phyloP scores from a whole-genome alignment of 2,329 filamentous ascomycete genomes.

The Alternaria viburni region DNA sequence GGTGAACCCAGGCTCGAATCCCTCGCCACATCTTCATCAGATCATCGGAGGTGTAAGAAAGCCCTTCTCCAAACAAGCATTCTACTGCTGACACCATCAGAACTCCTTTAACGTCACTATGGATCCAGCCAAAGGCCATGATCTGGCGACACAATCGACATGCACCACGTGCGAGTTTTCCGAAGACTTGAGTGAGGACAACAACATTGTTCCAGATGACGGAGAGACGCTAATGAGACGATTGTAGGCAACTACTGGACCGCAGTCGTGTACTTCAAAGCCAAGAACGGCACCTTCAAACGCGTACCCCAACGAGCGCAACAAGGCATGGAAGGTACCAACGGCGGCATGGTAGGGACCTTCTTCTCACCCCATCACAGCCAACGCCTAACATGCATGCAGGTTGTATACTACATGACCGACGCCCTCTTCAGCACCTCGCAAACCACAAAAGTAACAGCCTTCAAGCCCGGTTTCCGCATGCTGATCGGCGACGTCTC shows the following conservation, averaged over 20 bases:
- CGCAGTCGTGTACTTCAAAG: conserved; percentile 38
- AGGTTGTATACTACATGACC: conserved; percentile 57
- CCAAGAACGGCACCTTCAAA: conserved; percentile 47
- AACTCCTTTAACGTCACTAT: conserved; percentile 58
- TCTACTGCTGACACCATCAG: conserved; percentile 7
- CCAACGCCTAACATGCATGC: not conserved
- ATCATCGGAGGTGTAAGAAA: conserved; percentile 49
- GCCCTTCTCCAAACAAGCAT: not conserved
- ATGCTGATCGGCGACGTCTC: conserved; percentile 53
- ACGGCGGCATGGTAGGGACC: conserved; percentile 45
- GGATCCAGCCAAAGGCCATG: conserved; percentile 34
- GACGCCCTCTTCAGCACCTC: conserved; percentile 42
- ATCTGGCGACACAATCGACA: conserved; percentile 40
- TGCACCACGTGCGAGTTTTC: conserved; percentile 55
- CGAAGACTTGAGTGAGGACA: conserved; percentile 41
- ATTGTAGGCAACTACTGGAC: conserved; percentile 43
- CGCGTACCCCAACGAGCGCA: conserved; percentile 52
- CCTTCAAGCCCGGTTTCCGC: conserved; percentile 53
- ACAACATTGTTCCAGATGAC: not conserved
- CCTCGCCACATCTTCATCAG: conserved; percentile 50
- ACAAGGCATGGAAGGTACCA: conserved; percentile 51
- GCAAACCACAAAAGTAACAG: conserved; percentile 48
- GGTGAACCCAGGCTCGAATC: conserved; percentile 47
- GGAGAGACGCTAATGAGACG: not conserved
- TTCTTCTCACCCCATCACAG: too few species aligned